Percentiles rank a stretch among this genome's conserved stretches.
Conservation (phyloP, 2,329 filamentous ascomycete species). For the Colletotrichum australisinense region DNA sequence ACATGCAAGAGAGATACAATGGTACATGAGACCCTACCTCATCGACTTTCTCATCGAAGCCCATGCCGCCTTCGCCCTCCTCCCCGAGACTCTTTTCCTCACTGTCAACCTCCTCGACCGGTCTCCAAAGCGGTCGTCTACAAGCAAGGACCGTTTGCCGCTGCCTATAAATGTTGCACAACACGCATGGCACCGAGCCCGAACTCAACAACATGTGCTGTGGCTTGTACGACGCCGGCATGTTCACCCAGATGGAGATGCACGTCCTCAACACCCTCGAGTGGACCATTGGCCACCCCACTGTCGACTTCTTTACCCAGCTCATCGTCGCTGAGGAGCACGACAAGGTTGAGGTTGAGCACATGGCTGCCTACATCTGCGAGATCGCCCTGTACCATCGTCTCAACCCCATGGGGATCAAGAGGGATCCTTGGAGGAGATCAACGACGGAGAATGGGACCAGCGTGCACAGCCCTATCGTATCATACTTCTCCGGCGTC, state of each 20-base stretch:
- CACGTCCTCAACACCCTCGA: constrained; percentile 97
- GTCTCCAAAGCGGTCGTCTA: constrained; percentile 97
- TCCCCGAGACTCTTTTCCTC: constrained; percentile 95
- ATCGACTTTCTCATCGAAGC: constrained; percentile 99
- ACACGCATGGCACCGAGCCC: no score
- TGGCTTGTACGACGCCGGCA: constrained; percentile 96
- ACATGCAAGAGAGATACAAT: constrained; percentile 99
- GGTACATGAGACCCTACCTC: constrained; percentile 99
- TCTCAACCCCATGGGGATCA: no score
- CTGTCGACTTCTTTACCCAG: constrained; percentile 93
- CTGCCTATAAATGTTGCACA: no score
- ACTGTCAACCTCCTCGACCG: constrained; percentile 96
- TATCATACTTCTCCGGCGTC: constrained; percentile 62
- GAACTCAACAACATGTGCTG: constrained; percentile 99
- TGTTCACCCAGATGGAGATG: constrained; percentile 99
- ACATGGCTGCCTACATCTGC: constrained; percentile 93
- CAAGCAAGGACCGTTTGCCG: no score
- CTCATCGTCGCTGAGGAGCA: constrained; percentile 84
- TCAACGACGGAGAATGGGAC: constrained; percentile 81
- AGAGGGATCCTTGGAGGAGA: constrained; percentile 87
- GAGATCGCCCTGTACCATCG: constrained; percentile 97
- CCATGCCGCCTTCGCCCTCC: constrained; percentile 91
- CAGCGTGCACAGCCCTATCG: constrained; percentile 70
- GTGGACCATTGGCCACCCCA: constrained; percentile 96
- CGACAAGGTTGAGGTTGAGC: constrained; percentile 87